Evolutionary conservation across 1,284 basidiomycete species (phyloP).

Genomic region (Xerocomus minutiporus): DNA sequence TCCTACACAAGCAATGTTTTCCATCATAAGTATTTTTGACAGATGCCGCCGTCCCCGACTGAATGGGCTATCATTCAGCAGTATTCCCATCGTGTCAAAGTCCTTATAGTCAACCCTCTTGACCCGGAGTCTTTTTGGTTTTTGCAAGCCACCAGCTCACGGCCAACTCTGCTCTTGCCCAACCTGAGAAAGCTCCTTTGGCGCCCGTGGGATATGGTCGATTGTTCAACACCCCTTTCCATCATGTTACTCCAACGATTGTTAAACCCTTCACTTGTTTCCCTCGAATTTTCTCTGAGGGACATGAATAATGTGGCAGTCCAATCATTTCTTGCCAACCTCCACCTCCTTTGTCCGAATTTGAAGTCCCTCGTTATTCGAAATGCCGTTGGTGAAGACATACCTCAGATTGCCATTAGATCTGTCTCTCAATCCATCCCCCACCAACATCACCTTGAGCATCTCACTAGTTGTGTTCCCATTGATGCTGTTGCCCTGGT

Average conservation of each 20-base stretch:
- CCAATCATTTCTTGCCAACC: constrained; percentile 3
- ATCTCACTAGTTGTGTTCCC: background rate
- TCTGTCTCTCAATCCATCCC: background rate
- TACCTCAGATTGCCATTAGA: background rate
- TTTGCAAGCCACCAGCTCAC: background rate
- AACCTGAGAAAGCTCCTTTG: constrained; percentile 6
- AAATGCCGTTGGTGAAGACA: background rate
- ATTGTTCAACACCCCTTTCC: background rate
- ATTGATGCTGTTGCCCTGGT: background rate
- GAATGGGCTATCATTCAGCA: background rate
- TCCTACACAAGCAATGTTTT: background rate
- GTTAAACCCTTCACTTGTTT: background rate
- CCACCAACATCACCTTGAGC: background rate
- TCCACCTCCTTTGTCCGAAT: background rate
- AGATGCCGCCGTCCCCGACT: background rate
- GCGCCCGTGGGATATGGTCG: background rate
- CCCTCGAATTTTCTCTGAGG: background rate
- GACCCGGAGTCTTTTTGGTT: background rate
- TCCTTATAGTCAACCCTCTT: background rate
- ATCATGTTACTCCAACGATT: background rate
- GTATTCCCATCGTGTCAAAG: constrained; percentile 3
- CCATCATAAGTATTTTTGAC: background rate
- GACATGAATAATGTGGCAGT: background rate
- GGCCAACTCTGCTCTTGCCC: background rate
- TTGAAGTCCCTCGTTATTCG: background rate